phyloP scores from a whole-genome alignment of 495 filamentous ascomycete genomes.

The Aspergillus incahuasiensis region DNA sequence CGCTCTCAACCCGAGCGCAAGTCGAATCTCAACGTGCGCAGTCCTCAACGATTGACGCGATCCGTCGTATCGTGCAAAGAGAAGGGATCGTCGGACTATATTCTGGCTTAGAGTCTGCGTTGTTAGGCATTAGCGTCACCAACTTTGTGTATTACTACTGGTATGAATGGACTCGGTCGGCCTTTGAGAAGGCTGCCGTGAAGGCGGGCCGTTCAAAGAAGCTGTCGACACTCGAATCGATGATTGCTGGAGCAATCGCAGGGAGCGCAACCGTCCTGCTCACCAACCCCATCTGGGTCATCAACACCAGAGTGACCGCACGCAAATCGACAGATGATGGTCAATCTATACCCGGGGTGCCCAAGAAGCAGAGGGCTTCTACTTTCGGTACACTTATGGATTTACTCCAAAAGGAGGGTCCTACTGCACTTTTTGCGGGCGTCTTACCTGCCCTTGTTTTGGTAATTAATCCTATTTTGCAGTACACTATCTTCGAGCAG shows the following conservation, averaged over 20 bases:
- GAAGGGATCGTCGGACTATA: slow-evolving; percentile 88
- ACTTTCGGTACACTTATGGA: slow-evolving; percentile 75
- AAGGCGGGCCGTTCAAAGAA: slow-evolving; percentile 75
- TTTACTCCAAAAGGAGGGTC: slow-evolving; percentile 75
- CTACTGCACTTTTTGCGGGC: slow-evolving; percentile 79
- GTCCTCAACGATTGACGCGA: slow-evolving; percentile 71
- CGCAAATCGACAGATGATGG: slow-evolving; percentile 58
- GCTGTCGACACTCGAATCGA: slow-evolving; percentile 83
- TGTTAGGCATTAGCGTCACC: slow-evolving; percentile 96
- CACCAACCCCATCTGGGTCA: slow-evolving; percentile 98
- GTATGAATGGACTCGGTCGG: slow-evolving; percentile 94
- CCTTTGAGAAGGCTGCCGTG: slow-evolving; percentile 77
- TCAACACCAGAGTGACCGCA: slow-evolving; percentile 97
- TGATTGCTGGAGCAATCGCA: slow-evolving; percentile 93
- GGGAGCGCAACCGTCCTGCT: slow-evolving; percentile 90
- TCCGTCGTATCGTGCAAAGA: slow-evolving; percentile 81
- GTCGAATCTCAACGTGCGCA: slow-evolving; percentile 93
- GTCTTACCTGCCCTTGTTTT: slow-evolving; percentile 89
- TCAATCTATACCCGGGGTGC: slow-evolving; percentile 46
- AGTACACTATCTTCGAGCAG: slow-evolving; percentile 98
- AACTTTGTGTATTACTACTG: slow-evolving; percentile 99
- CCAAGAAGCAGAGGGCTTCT: slow-evolving; percentile 51
- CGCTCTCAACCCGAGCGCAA: slow-evolving; percentile 94
- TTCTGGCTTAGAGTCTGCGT: slow-evolving; percentile 79
- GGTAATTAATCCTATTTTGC: slow-evolving; percentile 95